Evolutionary conservation across 1,284 basidiomycete species (phyloP).

Genomic region (Dichomitus squalens): DNA sequence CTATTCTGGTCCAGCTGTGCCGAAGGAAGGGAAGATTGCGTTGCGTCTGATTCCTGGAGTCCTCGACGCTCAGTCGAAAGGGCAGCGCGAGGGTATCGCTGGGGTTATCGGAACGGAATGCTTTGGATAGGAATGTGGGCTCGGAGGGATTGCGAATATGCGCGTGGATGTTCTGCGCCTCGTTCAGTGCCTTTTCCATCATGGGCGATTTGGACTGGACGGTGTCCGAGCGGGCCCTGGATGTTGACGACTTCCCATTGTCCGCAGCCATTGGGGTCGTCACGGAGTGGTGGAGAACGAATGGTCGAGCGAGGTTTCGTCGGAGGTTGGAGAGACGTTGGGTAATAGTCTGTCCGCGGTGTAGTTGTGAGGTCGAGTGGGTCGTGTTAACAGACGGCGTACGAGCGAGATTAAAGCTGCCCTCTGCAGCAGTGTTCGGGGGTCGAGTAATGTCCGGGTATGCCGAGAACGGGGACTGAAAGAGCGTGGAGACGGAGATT

Average conservation of each 20-base stretch:
- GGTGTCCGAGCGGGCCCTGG: slow-evolving; percentile 34
- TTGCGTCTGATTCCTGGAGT: slow-evolving; percentile 53
- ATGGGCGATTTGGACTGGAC: slow-evolving; percentile 35
- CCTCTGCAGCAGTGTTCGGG: slow-evolving; percentile 31
- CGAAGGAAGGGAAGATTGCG: slow-evolving; percentile 85
- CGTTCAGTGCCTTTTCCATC: slow-evolving; percentile 32
- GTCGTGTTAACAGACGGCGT: slow-evolving; percentile 37
- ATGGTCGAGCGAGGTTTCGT: slow-evolving; percentile 44
- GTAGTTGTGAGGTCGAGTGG: slow-evolving; percentile 38
- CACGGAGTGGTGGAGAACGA: slow-evolving; percentile 39
- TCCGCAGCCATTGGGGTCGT: slow-evolving; percentile 16
- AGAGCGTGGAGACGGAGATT: slow-evolving; percentile 57
- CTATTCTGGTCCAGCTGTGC: slow-evolving; percentile 93
- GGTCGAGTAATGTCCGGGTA: slow-evolving; percentile 35
- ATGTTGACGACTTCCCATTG: slow-evolving; percentile 10
- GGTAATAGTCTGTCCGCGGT: slow-evolving; percentile 27
- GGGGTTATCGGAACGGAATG: slow-evolving; percentile 49
- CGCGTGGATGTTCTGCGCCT: slow-evolving; percentile 25
- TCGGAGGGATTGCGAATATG: slow-evolving; percentile 38
- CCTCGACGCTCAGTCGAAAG: slow-evolving; percentile 63
- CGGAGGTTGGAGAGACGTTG: slow-evolving; percentile 40
- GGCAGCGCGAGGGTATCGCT: slow-evolving; percentile 57
- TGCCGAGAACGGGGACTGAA: slow-evolving; percentile 46
- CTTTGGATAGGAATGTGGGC: slow-evolving; percentile 51
- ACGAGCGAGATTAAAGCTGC: slow-evolving; percentile 27